A percentile compares a stretch with the other conserved stretches of the same genome.
These are phyloP conservation scores for Blastobotrys ciferrii DNA, from an alignment of 1,139 yeast genomes.

Conservation along the genomic window DNA sequence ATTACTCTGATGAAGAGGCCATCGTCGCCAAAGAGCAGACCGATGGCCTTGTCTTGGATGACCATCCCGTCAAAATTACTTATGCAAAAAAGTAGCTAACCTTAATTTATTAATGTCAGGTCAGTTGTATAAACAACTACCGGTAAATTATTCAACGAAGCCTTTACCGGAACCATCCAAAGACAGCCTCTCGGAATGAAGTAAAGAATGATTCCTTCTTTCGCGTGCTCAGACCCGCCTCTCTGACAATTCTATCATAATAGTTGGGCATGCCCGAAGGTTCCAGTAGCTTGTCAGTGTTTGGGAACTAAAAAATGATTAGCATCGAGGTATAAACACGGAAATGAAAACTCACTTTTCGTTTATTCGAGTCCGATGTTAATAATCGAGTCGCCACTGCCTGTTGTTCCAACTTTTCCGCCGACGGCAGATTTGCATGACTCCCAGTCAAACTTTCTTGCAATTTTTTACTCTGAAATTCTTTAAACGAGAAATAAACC, in stretches of 20 bases:
- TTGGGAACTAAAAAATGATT: constrained; percentile 28
- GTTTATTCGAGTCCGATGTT: constrained; percentile 24
- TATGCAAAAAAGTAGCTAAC: constrained; percentile 50
- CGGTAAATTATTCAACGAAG: no score
- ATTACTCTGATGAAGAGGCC: constrained; percentile 53
- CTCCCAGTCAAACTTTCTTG: constrained; percentile 26
- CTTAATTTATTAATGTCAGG: constrained; percentile 9
- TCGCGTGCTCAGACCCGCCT: constrained; percentile 54
- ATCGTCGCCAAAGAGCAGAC: constrained; percentile 45
- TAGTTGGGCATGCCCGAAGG: constrained; percentile 86
- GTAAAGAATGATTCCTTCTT: constrained; percentile 56
- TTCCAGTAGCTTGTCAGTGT: constrained; percentile 53
- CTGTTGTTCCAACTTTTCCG: constrained; percentile 30
- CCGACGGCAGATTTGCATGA: constrained; percentile 26
- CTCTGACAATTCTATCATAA: constrained; percentile 66
- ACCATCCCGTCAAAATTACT: constrained; percentile 40
- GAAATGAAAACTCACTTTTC: constrained; percentile 22
- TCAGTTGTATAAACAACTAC: constrained; percentile 15
- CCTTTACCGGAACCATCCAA: constrained; percentile 36
- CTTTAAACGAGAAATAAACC: constrained; percentile 35
- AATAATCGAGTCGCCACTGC: constrained; percentile 29
- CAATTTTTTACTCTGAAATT: constrained; percentile 31
- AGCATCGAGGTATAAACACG: background rate
- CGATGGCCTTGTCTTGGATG: constrained; percentile 38
- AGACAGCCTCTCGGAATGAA: constrained; percentile 33